Evolutionary conservation across 106 monocot genomes (phyloP), one percentile per base, ranked within the genome.

Genomic region (Vanilla planifolia): DNA sequence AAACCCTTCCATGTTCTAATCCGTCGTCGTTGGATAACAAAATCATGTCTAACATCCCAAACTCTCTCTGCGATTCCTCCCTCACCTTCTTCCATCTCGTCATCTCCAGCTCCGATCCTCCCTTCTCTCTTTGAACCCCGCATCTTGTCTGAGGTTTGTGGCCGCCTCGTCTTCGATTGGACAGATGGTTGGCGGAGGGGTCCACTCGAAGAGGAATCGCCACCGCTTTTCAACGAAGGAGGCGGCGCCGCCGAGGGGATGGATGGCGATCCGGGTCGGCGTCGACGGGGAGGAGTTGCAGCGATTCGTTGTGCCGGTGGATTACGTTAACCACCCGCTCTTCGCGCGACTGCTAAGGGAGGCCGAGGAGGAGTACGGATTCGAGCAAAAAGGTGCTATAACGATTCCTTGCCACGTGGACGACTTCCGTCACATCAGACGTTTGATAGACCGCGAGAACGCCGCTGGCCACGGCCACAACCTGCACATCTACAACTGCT

Each of bases 311-410:
- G 83, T 83, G 41, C 83, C 83, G 22, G 74, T 83, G 40, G 47
- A 33, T 22, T 83, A 74, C 71, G 43, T 83, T 39, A 83, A 75
- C 60, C 78, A 83, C 41, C 83, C 83, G 16, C 71, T 83, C 3
- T 83, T 83, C 64, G 50, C 50, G 11, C 43, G 34, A 9, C 68
- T 83, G 43, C 68, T 83, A 10, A 75, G 72, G 67, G 83, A 75
- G 68, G 74, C 83, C 4, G 78, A 79, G 68, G 74, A 79, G 51
- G 79, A 69, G 59, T 79, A 61, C 57, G 79, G 79, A 0, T 79
- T 79, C 65, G 59, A 75, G 17, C 78, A 83, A 11, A 35, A 75
- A 41, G 83, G 83, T 1, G 78, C 78, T 8, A 78, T 80, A 32
- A 66, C 70, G 39, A 75, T 80, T 25, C 80, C 80, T 7, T 80